Base-by-base conservation (phyloP, 352 stramenopile species). In the Thalassiosira mediterranea region DNA sequence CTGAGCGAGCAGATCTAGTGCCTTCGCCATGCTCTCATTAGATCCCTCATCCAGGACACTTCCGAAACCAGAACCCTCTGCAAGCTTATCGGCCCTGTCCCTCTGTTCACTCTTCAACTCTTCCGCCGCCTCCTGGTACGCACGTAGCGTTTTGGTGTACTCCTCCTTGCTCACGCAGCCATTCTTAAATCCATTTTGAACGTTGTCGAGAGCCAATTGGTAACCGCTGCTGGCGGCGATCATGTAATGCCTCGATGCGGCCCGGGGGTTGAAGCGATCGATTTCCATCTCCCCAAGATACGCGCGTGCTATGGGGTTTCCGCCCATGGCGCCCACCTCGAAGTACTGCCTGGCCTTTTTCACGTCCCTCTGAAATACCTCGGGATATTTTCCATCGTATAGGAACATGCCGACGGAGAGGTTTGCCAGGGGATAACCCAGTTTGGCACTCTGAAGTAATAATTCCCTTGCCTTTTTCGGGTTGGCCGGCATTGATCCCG, bases 91-190 rank as follows among this genome's bases (percentile, higher is more conserved):
- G 37, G 37, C 37, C n/a, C n/a, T n/a, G n/a, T 44, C 37, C 37
- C 37, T 44, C 37, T 44, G 8, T n/a, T 10, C 8, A 54, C 46
- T 54, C 46, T 54, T 54, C 46, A 54, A 17, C 23, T 54, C 46
- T 13, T 25, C 46, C 46, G 17, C 46, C 17, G 46, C 13, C 13
- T 13, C 46, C 19, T 54, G 46, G 17, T 25, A 54, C 10, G 13
- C 46, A n/a, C 23, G 13, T 8, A 54, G 46, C 23, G 46, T 25
- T 8, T 54, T 8, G 46, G 46, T n/a, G 46, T 54, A 54, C 46
- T 54, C 13, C 23, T 54, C 13, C 23, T 54, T 54, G 13, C 5
- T 25, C 10, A 25, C 46, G 13, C 7, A 25, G 10, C 46, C 46
- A 17, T 54, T 8, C 46, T 26, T 25, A n/a, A 54, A 54, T 8